Evolutionary conservation across 495 filamentous ascomycete species (phyloP).

Genomic region (Aspergillus haitiensis): DNA sequence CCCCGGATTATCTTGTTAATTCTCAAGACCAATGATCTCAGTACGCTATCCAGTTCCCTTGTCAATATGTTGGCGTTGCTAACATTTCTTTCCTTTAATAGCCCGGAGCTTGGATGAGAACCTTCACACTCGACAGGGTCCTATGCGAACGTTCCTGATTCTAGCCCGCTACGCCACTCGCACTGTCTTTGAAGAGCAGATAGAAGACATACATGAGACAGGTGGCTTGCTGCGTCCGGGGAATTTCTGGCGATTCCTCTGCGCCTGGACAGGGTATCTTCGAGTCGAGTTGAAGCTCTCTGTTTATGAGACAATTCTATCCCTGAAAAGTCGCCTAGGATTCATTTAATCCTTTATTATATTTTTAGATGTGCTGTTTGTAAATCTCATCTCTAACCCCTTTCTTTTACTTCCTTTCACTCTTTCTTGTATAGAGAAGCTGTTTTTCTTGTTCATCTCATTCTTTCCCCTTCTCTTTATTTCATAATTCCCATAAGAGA

Average conservation of each 20-base stretch:
- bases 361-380: not conserved
- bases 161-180: slow-evolving; percentile 89
- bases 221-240: slow-evolving; percentile 58
- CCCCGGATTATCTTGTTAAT: slow-evolving; percentile 92
- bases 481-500: not conserved
- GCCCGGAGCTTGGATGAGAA: slow-evolving; percentile 90
- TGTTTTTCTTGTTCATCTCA: slow-evolving; percentile 14
- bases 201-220: slow-evolving; percentile 62
- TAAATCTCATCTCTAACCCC: slow-evolving; percentile 3
- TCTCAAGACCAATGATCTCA: slow-evolving; percentile 97
- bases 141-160: slow-evolving; percentile 87
- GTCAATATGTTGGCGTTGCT: slow-evolving; percentile 3
- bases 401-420: slow-evolving; percentile 23
- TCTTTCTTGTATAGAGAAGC: slow-evolving; percentile 34
- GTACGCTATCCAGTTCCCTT: slow-evolving; percentile 41
- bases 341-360: slow-evolving; percentile 17
- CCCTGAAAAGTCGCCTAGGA: slow-evolving; percentile 45
- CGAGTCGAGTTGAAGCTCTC: slow-evolving; percentile 64
- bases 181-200: slow-evolving; percentile 83
- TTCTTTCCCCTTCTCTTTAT: not conserved
- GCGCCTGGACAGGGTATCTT: slow-evolving; percentile 58
- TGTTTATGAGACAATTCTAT: slow-evolving; percentile 57
- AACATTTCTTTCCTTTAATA: slow-evolving; percentile 26
- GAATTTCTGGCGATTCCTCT: slow-evolving; percentile 56
- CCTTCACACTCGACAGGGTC: slow-evolving; percentile 84